phyloP scores from a whole-genome alignment of 2,329 filamentous ascomycete species.

The Aspergillus fructus region DNA sequence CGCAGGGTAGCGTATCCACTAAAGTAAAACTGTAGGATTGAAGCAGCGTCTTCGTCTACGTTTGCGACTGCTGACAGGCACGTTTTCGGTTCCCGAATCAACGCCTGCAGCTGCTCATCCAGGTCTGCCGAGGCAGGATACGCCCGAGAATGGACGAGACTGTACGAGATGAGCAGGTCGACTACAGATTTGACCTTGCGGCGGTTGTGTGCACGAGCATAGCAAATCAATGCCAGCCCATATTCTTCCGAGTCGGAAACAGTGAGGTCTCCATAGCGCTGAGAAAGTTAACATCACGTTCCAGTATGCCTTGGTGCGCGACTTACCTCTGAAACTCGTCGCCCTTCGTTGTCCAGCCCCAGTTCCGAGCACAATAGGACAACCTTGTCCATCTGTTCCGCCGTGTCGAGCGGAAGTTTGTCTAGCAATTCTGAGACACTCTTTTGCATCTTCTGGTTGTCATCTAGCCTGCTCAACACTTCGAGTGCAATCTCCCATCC shows the following conservation, averaged over 20 bases:
- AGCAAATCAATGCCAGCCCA: constrained; percentile 86
- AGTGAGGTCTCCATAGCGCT: constrained; percentile 82
- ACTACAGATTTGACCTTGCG: constrained; percentile 81
- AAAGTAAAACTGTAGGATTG: constrained; percentile 78
- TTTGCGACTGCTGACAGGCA: constrained; percentile 71
- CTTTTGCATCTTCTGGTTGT: constrained; percentile 67
- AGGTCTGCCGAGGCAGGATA: constrained; percentile 72
- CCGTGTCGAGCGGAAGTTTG: constrained; percentile 69
- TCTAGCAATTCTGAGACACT: constrained; percentile 73
- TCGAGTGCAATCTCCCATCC: constrained; percentile 91
- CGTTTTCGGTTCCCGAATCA: constrained; percentile 70
- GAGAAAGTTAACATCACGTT: constrained; percentile 17
- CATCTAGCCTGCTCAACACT: constrained; percentile 77
- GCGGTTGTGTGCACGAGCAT: constrained; percentile 76
- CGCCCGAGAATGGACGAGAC: constrained; percentile 77
- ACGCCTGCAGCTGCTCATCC: constrained; percentile 67
- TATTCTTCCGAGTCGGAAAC: constrained; percentile 72
- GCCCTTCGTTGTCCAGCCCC: constrained; percentile 74
- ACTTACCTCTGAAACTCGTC: constrained; percentile 77
- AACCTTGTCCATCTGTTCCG: constrained; percentile 74
- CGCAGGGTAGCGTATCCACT: constrained; percentile 91
- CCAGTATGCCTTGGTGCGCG: background rate
- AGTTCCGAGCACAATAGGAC: constrained; percentile 75
- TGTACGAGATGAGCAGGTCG: constrained; percentile 83
- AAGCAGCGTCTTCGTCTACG: constrained; percentile 76